Base-by-base conservation (phyloP, 805 yeast genomes). In the Metschnikowia koreensis region DNA sequence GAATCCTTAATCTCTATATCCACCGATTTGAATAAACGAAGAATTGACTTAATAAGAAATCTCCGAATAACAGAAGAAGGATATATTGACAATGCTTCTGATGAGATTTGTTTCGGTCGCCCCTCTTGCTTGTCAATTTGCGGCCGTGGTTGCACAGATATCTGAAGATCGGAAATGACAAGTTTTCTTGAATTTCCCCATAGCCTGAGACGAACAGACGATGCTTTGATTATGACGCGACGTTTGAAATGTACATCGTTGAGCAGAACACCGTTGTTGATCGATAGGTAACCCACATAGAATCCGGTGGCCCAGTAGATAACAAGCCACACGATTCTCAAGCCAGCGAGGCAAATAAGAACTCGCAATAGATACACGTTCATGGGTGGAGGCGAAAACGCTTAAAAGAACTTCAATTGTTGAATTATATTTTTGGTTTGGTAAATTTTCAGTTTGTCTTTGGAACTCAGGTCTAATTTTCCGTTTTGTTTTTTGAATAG, bases 211-310 rank as follows among this genome's bases (percentile, higher is more conserved):
- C 74, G 54, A 1, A 71, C 41, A 12, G 70, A 62, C 10, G 58
- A 53, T 6, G 69, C 43, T 3, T 48, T 27, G 1, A 73, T 13
- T 15, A 44, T 26, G n/a, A 49, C n/a, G 28, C 43, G 46, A 22
- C 58, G 50, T 10, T 47, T 47, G 48, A 67, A 47, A 5, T 61
- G 45, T 26, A 74, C 56, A 4, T 66, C 60, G 53, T 72, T 70
- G 55, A 73, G 59, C 69, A 62, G 69, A 2, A 74, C 48, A 10
- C 79, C 78, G 54, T 73, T 73, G 56, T 68, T 71, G 38, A 74
- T 61, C 15, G 71, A 52, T 5, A 74, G 41, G 15, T 69, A 63
- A 33, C 63, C 60, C 37, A 74, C 53, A 50, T 70, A 68, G 44
- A 73, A 48, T 27, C 79, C 79, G 9, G 65, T 54, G 7, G 68